phyloP scores from a whole-genome alignment of 192 early-diverging fungal species.

The Mortierella alpina region DNA sequence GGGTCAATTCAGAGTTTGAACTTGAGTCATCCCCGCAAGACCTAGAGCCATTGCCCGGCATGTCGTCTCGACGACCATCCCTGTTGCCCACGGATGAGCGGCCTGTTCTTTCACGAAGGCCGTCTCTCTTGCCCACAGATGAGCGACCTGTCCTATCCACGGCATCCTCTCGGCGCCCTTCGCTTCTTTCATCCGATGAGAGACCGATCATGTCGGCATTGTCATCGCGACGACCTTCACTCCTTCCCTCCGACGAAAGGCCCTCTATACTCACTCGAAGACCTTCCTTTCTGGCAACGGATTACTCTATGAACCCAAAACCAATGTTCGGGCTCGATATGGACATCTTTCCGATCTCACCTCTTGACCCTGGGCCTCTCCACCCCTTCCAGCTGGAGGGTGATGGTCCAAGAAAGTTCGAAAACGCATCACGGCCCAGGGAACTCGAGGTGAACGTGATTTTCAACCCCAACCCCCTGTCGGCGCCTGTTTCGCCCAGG shows the following conservation, averaged over 20 bases:
- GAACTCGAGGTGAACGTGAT: constrained; percentile 26
- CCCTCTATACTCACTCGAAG: too few species aligned
- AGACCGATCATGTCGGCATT: too few species aligned
- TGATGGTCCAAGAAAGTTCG: constrained; percentile 5
- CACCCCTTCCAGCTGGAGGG: neutral
- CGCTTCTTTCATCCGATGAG: too few species aligned
- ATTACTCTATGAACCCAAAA: too few species aligned
- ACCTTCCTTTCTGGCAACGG: too few species aligned
- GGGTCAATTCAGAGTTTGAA: constrained; percentile 42
- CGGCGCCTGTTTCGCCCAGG: constrained; percentile 8
- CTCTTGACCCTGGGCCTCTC: neutral
- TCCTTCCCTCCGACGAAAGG: too few species aligned
- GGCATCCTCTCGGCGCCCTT: too few species aligned
- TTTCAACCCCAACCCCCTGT: constrained; percentile 13
- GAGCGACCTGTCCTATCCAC: too few species aligned
- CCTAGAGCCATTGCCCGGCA: constrained; percentile 6
- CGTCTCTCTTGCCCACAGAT: too few species aligned
- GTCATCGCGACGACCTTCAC: too few species aligned
- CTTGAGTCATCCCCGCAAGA: constrained; percentile 35
- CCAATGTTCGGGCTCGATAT: neutral
- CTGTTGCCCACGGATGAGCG: too few species aligned
- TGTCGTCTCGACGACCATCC: constrained; percentile 8
- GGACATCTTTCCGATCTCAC: neutral
- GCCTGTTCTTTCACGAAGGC: too few species aligned
- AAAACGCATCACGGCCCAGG: constrained; percentile 30